Evolutionary conservation across 768 basidiomycete genomes (phyloP), one percentile per base, ranked within the genome.

Genomic region (Scleroderma citrinum): DNA sequence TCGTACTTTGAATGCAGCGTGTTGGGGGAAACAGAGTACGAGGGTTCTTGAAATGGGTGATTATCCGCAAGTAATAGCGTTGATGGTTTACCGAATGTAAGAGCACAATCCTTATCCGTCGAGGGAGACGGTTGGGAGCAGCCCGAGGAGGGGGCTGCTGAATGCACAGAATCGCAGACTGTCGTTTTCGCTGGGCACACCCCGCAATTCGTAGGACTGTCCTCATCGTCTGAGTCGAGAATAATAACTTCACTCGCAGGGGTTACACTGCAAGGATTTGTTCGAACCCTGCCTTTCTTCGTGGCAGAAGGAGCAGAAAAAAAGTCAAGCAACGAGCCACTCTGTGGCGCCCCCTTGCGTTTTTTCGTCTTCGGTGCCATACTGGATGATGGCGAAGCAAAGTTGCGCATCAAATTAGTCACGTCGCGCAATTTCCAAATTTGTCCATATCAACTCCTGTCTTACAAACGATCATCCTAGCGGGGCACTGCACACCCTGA

Each of bases 211-310:
- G 49, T 26, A 8, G 29, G 29, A 8, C 29, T 57, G 3, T 62
- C 61, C 23, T 83, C 81, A 45, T 75, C 75, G 55, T 83, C 82
- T 17, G 82, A 82, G 59, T 84, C 82, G 48, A 85, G 77, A 49
- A 83, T 64, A 41, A 84, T 83, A 53, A 82, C 58, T 54, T 83
- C 76, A 53, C 62, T 45, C 21, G 55, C 13, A 6, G 42, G 36
- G 20, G 32, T 48, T 36, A 30, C 42, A 36, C n/a, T n/a, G n/a
- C n/a, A n/a, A n/a, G n/a, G n/a, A n/a, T 43, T 17, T 2, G 46
- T 26, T 53, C 42, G 49, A 29, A 51, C 38, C 44, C 45, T 64
- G 38, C 53, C 41, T 24, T 56, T 61, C 49, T 63, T 64, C 19
- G 23, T 34, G 13, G 58, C 41, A n/a, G 62, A 58, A 11, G 54